Conservation (phyloP, 176 grass and related monocot genomes). For the Paspalum vaginatum region DNA sequence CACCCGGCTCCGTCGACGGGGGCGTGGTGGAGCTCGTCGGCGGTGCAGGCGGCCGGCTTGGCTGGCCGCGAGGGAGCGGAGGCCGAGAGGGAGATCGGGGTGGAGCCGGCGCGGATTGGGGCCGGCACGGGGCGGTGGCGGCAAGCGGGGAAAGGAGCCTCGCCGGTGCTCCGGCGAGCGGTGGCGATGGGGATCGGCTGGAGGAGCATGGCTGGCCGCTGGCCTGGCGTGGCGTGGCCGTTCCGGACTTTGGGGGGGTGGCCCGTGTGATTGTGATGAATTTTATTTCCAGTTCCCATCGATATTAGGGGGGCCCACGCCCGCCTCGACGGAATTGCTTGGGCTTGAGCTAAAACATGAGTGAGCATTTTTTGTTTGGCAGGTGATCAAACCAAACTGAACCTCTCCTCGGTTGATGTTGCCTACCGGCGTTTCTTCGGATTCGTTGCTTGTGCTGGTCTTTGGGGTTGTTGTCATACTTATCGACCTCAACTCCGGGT, state of each 20-base stretch:
- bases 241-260: neutral
- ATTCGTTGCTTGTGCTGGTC: no score
- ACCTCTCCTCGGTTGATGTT: no score
- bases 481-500: no score
- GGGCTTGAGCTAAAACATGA: neutral
- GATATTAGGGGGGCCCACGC: neutral
- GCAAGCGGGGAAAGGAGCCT: neutral
- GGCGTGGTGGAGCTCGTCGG: constrained; percentile 84
- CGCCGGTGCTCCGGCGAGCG: constrained; percentile 10
- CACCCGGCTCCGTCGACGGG: constrained; percentile 64
- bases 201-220: constrained; percentile 36
- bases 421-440: no score
- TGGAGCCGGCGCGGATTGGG: constrained; percentile 17
- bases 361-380: neutral
- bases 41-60: constrained; percentile 70
- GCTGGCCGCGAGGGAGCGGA: constrained; percentile 30
- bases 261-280: neutral
- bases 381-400: neutral
- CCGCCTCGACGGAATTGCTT: neutral
- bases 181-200: constrained; percentile 34
- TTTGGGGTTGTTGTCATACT: no score
- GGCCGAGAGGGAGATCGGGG: constrained; percentile 41
- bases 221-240: neutral
- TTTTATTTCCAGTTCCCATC: neutral
- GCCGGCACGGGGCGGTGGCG: neutral